Conservation (phyloP, 139 green algal species). For the Mesostigma viride region DNA sequence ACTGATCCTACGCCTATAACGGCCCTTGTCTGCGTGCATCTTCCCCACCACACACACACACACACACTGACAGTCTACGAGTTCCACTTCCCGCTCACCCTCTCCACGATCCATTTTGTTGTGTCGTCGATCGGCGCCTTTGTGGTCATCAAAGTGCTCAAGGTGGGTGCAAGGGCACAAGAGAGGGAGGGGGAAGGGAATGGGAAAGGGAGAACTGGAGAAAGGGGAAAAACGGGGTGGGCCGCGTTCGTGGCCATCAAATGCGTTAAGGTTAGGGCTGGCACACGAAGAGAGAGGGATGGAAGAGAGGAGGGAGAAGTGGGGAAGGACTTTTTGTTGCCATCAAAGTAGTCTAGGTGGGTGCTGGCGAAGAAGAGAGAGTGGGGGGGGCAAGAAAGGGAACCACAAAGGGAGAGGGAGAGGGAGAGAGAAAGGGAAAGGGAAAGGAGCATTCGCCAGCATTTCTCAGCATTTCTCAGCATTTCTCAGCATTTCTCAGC, state of each 20-base stretch:
- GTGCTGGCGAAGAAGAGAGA: not conserved
- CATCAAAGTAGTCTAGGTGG: not conserved
- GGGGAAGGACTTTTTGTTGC: not conserved
- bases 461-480: not conserved
- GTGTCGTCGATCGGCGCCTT: conserved; percentile 27
- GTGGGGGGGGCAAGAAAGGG: not conserved
- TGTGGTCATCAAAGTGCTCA: conserved; percentile 2
- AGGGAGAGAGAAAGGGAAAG: not conserved
- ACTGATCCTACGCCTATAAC: too few species aligned
- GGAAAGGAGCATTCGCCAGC: not conserved
- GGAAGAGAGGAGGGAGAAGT: not conserved
- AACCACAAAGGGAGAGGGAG: not conserved
- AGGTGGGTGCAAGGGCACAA: not conserved
- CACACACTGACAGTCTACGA: conserved; percentile 26
- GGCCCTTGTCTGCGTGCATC: too few species aligned
- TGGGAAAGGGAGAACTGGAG: not conserved
- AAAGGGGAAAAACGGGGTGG: not conserved
- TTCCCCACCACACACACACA: too few species aligned
- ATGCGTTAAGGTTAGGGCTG: not conserved
- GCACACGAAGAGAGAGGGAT: not conserved
- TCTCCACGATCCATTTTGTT: conserved; percentile 34
- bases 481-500: too few species aligned
- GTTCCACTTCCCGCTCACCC: conserved; percentile 34
- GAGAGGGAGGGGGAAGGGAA: not conserved
- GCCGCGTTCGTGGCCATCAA: not conserved